phyloP scores from a whole-genome alignment of 331 rosid genomes.

The Spiraea crenata region DNA sequence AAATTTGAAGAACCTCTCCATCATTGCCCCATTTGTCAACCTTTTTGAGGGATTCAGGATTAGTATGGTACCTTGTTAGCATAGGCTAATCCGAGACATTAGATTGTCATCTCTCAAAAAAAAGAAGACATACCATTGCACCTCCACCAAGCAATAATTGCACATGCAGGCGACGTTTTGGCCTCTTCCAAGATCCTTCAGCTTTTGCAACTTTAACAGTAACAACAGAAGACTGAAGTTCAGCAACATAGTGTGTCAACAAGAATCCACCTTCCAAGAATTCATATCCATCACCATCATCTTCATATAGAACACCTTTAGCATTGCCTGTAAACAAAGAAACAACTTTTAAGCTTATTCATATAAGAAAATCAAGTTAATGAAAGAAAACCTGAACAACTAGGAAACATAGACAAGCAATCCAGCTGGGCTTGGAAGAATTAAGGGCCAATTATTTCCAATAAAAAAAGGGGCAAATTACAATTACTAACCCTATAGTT shows the following conservation, averaged over 20 bases:
- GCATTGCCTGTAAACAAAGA: slow-evolving; percentile 65
- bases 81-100: slow-evolving; percentile 21
- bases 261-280: slow-evolving; percentile 70
- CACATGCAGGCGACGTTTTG: slow-evolving; percentile 66
- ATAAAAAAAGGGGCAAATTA: too few relatives aligned
- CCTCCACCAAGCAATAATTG: slow-evolving; percentile 80
- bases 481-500: too few relatives aligned
- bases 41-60: slow-evolving; percentile 39
- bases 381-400: too few relatives aligned
- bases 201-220: slow-evolving; percentile 56
- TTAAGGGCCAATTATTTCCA: too few relatives aligned
- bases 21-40: slow-evolving; percentile 75
- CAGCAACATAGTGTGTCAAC: slow-evolving; percentile 76
- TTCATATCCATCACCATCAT: slow-evolving; percentile 92
- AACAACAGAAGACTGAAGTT: slow-evolving; percentile 58
- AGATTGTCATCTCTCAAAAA: neutral
- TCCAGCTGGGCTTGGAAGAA: too few relatives aligned
- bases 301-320: slow-evolving; percentile 82
- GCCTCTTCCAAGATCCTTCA: slow-evolving; percentile 85
- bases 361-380: too few relatives aligned
- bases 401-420: too few relatives aligned
- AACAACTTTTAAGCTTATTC: neutral
- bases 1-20: slow-evolving; percentile 71
- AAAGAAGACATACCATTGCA: slow-evolving; percentile 62
- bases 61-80: slow-evolving; percentile 14